Conservation (phyloP, 1,284 basidiomycete species). For the Bjerkandera adusta region DNA sequence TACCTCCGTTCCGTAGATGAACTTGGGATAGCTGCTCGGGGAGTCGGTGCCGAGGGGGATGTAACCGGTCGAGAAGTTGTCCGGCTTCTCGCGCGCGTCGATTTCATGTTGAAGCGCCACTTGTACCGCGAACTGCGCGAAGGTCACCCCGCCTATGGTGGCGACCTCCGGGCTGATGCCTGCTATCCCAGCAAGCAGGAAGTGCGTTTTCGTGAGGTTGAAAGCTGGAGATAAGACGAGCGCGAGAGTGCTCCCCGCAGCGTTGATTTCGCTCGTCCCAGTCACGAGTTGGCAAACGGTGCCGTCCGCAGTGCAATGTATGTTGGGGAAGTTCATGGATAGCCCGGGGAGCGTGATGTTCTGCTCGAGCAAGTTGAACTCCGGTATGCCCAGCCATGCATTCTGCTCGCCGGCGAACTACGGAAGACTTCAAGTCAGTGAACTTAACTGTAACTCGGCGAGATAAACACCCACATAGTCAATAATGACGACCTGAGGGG, state of each 20-base stretch:
- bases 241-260: conserved; percentile 38
- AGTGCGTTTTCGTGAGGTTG: conserved; percentile 43
- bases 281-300: conserved; percentile 39
- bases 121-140: conserved; percentile 45
- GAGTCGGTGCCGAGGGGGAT: conserved; percentile 34
- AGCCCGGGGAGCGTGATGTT: conserved; percentile 37
- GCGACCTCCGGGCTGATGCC: conserved; percentile 41
- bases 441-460: background rate
- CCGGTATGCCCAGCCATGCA: conserved; percentile 19
- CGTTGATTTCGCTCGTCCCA: conserved; percentile 46
- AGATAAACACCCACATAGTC: conserved; percentile 8
- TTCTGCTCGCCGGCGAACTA: conserved; percentile 18
- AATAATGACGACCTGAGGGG: conserved; percentile 16
- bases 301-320: conserved; percentile 37
- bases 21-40: conserved; percentile 31
- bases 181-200: conserved; percentile 45
- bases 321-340: conserved; percentile 42
- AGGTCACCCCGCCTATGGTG: conserved; percentile 41
- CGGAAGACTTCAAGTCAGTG: background rate
- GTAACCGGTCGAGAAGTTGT: conserved; percentile 42
- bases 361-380: conserved; percentile 33
- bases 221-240: conserved; percentile 36
- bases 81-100: conserved; percentile 44
- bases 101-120: conserved; percentile 46
- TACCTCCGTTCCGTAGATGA: conserved; percentile 48